phyloP scores from a whole-genome alignment of 208 protist species.

The Sergeia podlipaevii region DNA sequence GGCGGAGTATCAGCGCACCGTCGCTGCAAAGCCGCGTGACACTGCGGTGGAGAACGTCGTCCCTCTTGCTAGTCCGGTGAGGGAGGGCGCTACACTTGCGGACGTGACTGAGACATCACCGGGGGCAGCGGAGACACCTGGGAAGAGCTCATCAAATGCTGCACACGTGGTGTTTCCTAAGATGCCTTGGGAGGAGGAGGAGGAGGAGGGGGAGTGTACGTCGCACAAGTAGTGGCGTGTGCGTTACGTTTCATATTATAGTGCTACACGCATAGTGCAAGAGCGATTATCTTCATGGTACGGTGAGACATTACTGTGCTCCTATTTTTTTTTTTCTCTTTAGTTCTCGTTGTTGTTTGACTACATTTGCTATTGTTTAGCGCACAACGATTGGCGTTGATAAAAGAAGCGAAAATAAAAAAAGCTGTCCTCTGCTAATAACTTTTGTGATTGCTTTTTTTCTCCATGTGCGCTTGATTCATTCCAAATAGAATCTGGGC shows the following conservation, averaged over 20 bases:
- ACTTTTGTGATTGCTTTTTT: too few relatives aligned
- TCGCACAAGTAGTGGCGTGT: too few relatives aligned
- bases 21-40: slow-evolving; percentile 1
- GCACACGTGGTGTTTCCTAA: slow-evolving; percentile 47
- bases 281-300: too few relatives aligned
- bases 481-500: too few relatives aligned
- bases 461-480: too few relatives aligned
- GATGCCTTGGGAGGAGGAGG: slow-evolving; percentile 88
- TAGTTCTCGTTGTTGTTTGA: slow-evolving; percentile 8
- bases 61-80: not conserved
- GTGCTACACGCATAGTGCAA: too few relatives aligned
- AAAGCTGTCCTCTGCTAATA: too few relatives aligned
- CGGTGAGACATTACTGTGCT: too few relatives aligned
- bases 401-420: too few relatives aligned
- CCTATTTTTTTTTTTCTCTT: slow-evolving; percentile 5
- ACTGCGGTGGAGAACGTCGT: not conserved
- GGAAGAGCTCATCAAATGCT: not conserved
- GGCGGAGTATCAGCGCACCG: slow-evolving; percentile 10
- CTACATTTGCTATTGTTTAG: slow-evolving; percentile 5
- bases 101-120: not conserved
- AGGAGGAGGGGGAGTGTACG: slow-evolving; percentile 15
- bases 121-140: not conserved
- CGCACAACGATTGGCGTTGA: not conserved
- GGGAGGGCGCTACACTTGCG: not conserved
- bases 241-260: too few relatives aligned